Conservation (phyloP, 116 monocot genomes). For the Zostera marina region DNA sequence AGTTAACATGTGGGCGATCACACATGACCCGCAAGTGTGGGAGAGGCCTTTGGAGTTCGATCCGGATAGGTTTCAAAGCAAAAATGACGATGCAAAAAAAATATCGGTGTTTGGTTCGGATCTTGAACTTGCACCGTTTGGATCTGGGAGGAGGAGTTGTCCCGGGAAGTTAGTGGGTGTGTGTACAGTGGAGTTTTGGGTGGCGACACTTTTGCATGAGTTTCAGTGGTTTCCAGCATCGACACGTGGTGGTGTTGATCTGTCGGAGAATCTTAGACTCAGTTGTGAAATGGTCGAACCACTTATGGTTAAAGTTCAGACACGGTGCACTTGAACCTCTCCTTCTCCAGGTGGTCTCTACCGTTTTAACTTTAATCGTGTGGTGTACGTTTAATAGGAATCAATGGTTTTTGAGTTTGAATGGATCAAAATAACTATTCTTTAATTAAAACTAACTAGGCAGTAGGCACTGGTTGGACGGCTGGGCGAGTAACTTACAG, state of each 20-base stretch:
- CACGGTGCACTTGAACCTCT: neutral
- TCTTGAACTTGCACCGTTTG: slow-evolving; percentile 59
- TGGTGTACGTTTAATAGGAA: too few species aligned
- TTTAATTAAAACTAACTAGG: too few species aligned
- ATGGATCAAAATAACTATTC: too few species aligned
- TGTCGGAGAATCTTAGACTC: slow-evolving; percentile 27
- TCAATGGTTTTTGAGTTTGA: too few species aligned
- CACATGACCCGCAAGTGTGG: slow-evolving; percentile 38
- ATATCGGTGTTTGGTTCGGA: slow-evolving; percentile 37
- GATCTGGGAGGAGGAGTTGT: slow-evolving; percentile 53
- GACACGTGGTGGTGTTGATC: neutral
- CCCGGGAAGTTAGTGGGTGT: slow-evolving; percentile 46
- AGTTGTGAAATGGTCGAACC: slow-evolving; percentile 53
- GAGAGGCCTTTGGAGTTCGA: slow-evolving; percentile 22
- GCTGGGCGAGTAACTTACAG: too few species aligned
- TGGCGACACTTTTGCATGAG: slow-evolving; percentile 45
- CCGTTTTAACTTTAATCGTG: too few species aligned
- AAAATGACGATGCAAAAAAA: neutral
- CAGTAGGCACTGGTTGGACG: too few species aligned
- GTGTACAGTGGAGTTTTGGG: slow-evolving; percentile 39
- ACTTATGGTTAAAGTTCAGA: slow-evolving; percentile 8
- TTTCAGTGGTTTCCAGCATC: slow-evolving; percentile 26
- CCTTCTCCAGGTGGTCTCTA: too few species aligned
- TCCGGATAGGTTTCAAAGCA: slow-evolving; percentile 37
- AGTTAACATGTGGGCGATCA: slow-evolving; percentile 91